Evolutionary conservation across 2,329 filamentous ascomycete species (phyloP).

Genomic region (Paecilomyces sp.): DNA sequence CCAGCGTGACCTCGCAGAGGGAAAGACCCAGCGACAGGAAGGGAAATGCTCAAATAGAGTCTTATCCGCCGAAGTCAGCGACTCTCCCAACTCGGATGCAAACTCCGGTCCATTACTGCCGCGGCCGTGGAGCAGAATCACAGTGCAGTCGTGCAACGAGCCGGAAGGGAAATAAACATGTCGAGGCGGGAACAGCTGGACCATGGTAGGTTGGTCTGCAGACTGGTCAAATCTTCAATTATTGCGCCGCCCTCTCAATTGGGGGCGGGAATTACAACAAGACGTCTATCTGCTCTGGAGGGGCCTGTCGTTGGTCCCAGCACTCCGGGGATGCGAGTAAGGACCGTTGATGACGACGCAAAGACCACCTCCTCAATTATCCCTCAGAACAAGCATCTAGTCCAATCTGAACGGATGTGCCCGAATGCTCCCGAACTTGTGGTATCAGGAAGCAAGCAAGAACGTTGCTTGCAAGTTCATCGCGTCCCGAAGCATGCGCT

Average conservation of each 20-base stretch:
- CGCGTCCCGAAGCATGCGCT: not conserved
- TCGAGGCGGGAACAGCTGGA: constrained; percentile 3
- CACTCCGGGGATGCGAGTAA: not conserved
- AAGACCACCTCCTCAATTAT: not conserved
- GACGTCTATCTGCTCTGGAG: not conserved
- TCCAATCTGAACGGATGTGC: not conserved
- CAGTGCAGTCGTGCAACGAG: constrained; percentile 4
- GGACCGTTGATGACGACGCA: not conserved
- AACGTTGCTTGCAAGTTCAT: not conserved
- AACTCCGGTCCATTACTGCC: constrained; percentile 6
- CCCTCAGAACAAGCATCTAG: not conserved
- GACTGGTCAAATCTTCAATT: not conserved
- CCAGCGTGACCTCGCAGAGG: constrained; percentile 5
- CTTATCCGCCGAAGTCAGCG: not conserved
- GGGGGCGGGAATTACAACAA: not conserved
- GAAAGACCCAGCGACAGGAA: constrained; percentile 8
- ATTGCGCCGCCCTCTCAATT: not conserved
- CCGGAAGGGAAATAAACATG: constrained; percentile 7
- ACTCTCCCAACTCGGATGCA: constrained; percentile 3
- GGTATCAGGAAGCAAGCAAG: not conserved
- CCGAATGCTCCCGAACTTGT: not conserved
- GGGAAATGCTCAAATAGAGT: constrained; percentile 7
- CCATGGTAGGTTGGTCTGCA: not conserved
- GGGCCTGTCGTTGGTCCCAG: not conserved
- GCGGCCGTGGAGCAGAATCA: constrained; percentile 9